A percentile compares a stretch with the other conserved stretches of the same genome.
Conservation (phyloP, 805 yeast genomes). For the Isabelozyma heimii region DNA sequence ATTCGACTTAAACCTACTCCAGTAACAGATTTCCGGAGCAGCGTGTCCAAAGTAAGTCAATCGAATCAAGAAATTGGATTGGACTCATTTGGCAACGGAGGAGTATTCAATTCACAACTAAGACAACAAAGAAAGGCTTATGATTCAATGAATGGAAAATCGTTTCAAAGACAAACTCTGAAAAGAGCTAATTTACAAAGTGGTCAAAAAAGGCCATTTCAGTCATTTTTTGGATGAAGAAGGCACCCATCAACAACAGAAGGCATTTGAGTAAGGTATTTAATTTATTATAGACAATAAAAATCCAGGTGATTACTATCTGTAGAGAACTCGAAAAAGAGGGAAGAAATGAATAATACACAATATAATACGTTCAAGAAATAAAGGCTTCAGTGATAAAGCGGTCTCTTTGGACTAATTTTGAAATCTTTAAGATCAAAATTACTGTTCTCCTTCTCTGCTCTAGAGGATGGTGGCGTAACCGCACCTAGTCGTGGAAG, state of each 20-base stretch:
- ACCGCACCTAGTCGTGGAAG: neutral
- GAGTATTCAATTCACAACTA: conserved; percentile 25
- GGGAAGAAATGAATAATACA: neutral
- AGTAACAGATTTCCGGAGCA: conserved; percentile 10
- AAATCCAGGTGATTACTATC: neutral
- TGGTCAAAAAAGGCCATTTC: conserved; percentile 22
- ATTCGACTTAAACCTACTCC: conserved; percentile 24
- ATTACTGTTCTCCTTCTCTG: conserved; percentile 7
- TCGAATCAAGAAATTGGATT: conserved; percentile 6
- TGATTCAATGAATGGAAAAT: conserved; percentile 14
- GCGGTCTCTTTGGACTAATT: neutral
- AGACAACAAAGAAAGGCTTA: conserved; percentile 24
- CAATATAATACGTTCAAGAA: neutral
- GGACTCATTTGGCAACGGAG: conserved; percentile 15
- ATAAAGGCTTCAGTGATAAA: neutral
- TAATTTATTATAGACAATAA: neutral
- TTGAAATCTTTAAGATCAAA: neutral
- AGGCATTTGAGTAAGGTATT: neutral
- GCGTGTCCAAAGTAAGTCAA: conserved; percentile 5
- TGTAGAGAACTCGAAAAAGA: neutral
- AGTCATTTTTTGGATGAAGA: conserved; percentile 11
- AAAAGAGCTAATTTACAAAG: conserved; percentile 27
- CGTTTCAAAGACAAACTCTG: conserved; percentile 13
- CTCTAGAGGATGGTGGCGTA: neutral
- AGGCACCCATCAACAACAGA: no score